These are phyloP conservation scores for Epichloe elymi DNA, from an alignment of 2,329 filamentous ascomycete genomes.

Conservation along the genomic window DNA sequence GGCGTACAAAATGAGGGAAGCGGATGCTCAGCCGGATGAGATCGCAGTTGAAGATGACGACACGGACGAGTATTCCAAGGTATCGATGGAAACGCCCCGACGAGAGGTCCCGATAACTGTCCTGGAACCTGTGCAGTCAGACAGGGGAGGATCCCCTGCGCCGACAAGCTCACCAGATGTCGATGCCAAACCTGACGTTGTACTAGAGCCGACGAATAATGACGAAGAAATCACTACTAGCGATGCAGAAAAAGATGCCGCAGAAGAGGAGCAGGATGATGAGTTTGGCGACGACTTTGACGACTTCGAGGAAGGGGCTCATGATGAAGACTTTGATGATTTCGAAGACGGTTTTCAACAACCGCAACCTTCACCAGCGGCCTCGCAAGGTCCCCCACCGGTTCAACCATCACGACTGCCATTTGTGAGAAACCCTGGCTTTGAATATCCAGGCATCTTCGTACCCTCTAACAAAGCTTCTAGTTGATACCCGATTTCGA, in stretches of 20 bases:
- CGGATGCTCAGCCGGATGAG: constrained; percentile 47
- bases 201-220: constrained; percentile 17
- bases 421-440: constrained; percentile 23
- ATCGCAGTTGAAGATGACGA: constrained; percentile 34
- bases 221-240: not conserved
- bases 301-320: constrained; percentile 48
- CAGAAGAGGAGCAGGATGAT: constrained; percentile 15
- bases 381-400: constrained; percentile 19
- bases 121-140: constrained; percentile 23
- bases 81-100: constrained; percentile 9
- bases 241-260: not conserved
- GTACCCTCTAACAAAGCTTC: constrained; percentile 9
- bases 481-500: constrained; percentile 58
- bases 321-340: constrained; percentile 48
- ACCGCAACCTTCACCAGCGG: constrained; percentile 19
- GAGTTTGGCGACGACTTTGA: constrained; percentile 49
- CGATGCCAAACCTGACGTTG: constrained; percentile 40
- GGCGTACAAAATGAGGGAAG: constrained; percentile 40
- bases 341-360: constrained; percentile 62
- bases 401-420: constrained; percentile 27
- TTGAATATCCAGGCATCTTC: not conserved
- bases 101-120: constrained; percentile 28
- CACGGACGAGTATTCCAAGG: constrained; percentile 11
- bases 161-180: constrained; percentile 17
- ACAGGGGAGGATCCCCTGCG: too few species aligned